Percentiles rank a stretch among this genome's conserved stretches.
phyloP scores from a whole-genome alignment of 495 filamentous ascomycete genomes.

The Penicillium canescens region DNA sequence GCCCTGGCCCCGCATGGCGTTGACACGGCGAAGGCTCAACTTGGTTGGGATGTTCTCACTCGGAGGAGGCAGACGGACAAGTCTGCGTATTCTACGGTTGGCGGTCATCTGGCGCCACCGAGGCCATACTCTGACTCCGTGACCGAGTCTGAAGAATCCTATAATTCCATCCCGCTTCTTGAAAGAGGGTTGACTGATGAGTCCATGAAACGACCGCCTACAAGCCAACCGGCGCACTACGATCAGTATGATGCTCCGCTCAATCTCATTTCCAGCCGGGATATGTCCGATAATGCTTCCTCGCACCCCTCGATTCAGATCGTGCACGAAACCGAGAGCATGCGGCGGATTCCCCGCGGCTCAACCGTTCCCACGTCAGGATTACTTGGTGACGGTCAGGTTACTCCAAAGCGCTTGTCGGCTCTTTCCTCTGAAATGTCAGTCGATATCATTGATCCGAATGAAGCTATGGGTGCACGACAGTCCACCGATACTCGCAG shows the following conservation, averaged over 20 bases:
- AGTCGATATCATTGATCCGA: constrained; percentile 56
- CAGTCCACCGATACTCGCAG: constrained; percentile 33
- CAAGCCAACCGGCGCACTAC: constrained; percentile 6
- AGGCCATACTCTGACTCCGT: constrained; percentile 42
- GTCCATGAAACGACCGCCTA: constrained; percentile 42
- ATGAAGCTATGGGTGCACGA: constrained; percentile 44
- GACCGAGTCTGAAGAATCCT: constrained; percentile 65
- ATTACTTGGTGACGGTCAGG: constrained; percentile 11
- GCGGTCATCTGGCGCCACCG: constrained; percentile 28
- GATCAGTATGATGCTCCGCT: constrained; percentile 19
- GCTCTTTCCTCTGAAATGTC: constrained; percentile 83
- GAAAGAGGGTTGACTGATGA: constrained; percentile 69
- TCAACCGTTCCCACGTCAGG: constrained; percentile 41
- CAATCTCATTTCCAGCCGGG: constrained; percentile 27
- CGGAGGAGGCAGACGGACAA: constrained; percentile 31
- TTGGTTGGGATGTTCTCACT: constrained; percentile 15
- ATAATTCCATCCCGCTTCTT: constrained; percentile 74
- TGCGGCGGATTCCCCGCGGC: constrained; percentile 50
- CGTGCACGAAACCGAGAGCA: constrained; percentile 60
- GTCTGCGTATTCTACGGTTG: constrained; percentile 31
- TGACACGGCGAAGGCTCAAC: constrained; percentile 5
- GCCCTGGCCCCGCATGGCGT: neutral
- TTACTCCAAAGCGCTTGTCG: constrained; percentile 48
- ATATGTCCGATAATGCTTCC: constrained; percentile 37
- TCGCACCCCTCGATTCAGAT: constrained; percentile 51